Base-by-base conservation (phyloP, 2,329 filamentous ascomycete genomes). In the Aspergillus neoniger region DNA sequence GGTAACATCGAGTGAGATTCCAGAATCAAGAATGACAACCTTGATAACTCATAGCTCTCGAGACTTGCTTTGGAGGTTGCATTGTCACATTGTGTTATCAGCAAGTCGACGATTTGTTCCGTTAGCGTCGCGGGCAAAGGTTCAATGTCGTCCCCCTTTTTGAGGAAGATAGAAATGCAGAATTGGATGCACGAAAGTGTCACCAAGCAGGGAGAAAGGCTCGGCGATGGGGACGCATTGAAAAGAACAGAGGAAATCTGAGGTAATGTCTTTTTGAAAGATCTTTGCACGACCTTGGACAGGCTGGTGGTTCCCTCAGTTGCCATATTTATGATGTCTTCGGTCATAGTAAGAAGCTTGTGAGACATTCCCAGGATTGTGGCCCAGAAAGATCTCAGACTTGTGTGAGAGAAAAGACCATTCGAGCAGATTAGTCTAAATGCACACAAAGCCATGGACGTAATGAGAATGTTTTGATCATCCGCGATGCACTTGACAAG, bases 401-500 rank as follows among this genome's bases (percentile, higher is more conserved):
- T 63, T 32, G 70, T 65, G 50, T 71, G 69, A 14, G 73, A 69
- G 28, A 72, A 62, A 21, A 67, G 59, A 38, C 70, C 69, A n/a
- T 69, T 65, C 7, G 63, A 53, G 23, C 70, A 70, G 21, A 72
- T 66, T 17, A 79, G 58, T 14, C 62, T 68, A 61, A 72, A 77
- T 6, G 72, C 71, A 61, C 71, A 75, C 10, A 74, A 61, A 44
- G 68, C 65, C 28, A 79, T 65, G 14, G 72, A 70, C 14, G 64
- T 61, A 21, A 70, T 71, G 17, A 78, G 60, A 38, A 72, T 65
- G 70, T 92, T 89, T 1, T 81, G 76, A 68, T 89, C 85, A 52
- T 81, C 79, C 0, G 81, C 82, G 9, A 90, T 80, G 44, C 85
- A 83, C 48, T 84, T 81, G 55, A 92, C 84, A 15, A 97, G 80